Percentiles rank a stretch among this genome's conserved stretches.
These are phyloP conservation scores for Zarea fungicola DNA, from an alignment of 2,329 filamentous ascomycete genomes.

Conservation along the genomic window DNA sequence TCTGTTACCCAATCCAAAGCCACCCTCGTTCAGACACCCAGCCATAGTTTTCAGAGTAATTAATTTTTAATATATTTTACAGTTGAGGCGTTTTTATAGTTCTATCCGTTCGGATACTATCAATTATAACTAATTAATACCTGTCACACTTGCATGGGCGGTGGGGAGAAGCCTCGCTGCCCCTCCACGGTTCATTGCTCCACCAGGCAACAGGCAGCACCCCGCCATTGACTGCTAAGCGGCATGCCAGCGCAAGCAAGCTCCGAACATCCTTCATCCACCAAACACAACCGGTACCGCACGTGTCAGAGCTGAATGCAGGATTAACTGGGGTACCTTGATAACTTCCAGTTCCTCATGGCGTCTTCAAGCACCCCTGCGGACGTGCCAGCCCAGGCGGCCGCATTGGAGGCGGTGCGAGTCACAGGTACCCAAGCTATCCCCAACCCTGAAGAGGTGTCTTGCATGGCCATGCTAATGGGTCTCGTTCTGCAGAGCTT, in stretches of 20 bases:
- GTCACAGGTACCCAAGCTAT: neutral
- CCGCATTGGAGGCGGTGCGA: neutral
- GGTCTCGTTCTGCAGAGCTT: constrained; percentile 46
- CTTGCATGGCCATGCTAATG: constrained; percentile 11
- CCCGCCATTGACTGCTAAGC: constrained; percentile 9
- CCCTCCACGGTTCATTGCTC: constrained; percentile 4
- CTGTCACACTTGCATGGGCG: too few relatives aligned
- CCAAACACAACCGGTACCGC: neutral
- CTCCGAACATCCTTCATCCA: constrained; percentile 6
- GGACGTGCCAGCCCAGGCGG: neutral
- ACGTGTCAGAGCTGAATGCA: neutral
- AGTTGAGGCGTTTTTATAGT: too few relatives aligned
- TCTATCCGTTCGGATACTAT: too few relatives aligned
- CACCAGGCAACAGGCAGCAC: constrained; percentile 8
- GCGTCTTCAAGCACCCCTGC: neutral
- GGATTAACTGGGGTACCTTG: too few relatives aligned
- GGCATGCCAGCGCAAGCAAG: too few relatives aligned
- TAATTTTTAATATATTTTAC: too few relatives aligned
- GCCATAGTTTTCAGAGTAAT: too few relatives aligned
- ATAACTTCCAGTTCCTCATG: too few relatives aligned
- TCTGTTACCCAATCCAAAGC: too few relatives aligned
- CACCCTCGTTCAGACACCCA: too few relatives aligned
- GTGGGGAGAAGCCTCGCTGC: neutral
- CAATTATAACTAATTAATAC: too few relatives aligned
- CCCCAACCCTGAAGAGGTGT: neutral